A percentile compares a stretch with the other conserved stretches of the same genome.
phyloP scores from a whole-genome alignment of 2,329 filamentous ascomycete genomes.

The Sclerotinia trifoliorum region DNA sequence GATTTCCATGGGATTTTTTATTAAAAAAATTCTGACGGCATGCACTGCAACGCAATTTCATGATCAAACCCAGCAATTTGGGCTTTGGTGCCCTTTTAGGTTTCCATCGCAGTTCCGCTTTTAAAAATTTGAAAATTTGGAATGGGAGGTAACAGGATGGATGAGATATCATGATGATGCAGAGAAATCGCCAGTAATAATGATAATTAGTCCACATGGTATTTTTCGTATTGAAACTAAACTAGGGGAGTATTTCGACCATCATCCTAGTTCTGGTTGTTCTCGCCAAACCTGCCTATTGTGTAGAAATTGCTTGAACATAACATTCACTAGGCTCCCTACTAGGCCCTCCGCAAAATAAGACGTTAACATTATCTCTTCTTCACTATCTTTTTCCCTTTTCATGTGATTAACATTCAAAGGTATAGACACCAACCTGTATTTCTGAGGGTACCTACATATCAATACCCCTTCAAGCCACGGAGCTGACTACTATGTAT shows the following conservation, averaged over 20 bases:
- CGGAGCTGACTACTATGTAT: slow-evolving; percentile 7
- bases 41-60: slow-evolving; percentile 13
- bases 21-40: slow-evolving; percentile 8
- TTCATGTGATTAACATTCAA: too few relatives aligned
- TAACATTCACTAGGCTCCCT: neutral
- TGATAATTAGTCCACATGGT: neutral
- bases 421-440: neutral
- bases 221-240: neutral
- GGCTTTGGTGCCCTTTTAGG: slow-evolving; percentile 4
- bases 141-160: neutral
- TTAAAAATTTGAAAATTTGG: neutral
- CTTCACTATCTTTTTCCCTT: neutral
- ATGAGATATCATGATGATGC: neutral
- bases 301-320: neutral
- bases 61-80: slow-evolving; percentile 20
- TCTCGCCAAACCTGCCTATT: neutral
- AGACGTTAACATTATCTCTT: neutral
- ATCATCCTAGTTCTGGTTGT: too few relatives aligned
- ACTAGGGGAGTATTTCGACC: too few relatives aligned
- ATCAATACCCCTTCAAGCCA: neutral
- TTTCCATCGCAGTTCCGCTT: neutral
- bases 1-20: neutral
- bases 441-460: neutral
- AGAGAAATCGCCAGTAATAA: neutral
- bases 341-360: neutral